A percentile compares a stretch with the other conserved stretches of the same genome.
Conservation (phyloP, 169 alveolate genomes). For the Sarcocystis neurona region DNA sequence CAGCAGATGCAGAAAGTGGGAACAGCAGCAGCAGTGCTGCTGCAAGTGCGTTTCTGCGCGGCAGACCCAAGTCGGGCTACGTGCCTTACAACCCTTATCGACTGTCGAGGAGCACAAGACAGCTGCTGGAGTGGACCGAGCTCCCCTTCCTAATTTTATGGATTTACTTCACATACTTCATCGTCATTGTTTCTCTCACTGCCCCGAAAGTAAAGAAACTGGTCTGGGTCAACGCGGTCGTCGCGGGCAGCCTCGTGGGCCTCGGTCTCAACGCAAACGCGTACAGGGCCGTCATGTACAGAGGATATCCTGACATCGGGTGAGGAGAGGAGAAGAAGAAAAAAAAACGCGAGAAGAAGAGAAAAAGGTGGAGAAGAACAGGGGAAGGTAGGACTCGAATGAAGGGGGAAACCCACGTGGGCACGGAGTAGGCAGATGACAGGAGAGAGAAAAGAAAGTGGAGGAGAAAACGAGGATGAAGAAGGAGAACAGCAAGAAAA, state of each 20-base stretch:
- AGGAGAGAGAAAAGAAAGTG: too few species aligned
- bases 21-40: too few species aligned
- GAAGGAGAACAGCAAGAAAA: too few species aligned
- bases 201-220: constrained; percentile 33
- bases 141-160: constrained; percentile 65
- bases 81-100: constrained; percentile 56
- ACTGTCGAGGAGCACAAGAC: constrained; percentile 41
- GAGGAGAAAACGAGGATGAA: too few species aligned
- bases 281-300: constrained; percentile 57
- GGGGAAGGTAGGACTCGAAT: too few species aligned
- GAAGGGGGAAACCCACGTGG: too few species aligned
- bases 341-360: too few species aligned
- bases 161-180: constrained; percentile 63
- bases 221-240: constrained; percentile 66
- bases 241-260: constrained; percentile 68
- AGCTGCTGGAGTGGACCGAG: constrained; percentile 52
- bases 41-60: too few species aligned
- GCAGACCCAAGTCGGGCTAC: constrained; percentile 47
- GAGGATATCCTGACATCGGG: constrained; percentile 62
- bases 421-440: too few species aligned
- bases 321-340: too few species aligned
- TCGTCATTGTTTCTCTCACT: constrained; percentile 63
- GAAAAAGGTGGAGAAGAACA: too few species aligned
- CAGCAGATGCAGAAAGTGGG: too few species aligned
- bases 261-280: constrained; percentile 69